Conservation (phyloP, 2,329 filamentous ascomycete genomes). For the Epichloe sp. region DNA sequence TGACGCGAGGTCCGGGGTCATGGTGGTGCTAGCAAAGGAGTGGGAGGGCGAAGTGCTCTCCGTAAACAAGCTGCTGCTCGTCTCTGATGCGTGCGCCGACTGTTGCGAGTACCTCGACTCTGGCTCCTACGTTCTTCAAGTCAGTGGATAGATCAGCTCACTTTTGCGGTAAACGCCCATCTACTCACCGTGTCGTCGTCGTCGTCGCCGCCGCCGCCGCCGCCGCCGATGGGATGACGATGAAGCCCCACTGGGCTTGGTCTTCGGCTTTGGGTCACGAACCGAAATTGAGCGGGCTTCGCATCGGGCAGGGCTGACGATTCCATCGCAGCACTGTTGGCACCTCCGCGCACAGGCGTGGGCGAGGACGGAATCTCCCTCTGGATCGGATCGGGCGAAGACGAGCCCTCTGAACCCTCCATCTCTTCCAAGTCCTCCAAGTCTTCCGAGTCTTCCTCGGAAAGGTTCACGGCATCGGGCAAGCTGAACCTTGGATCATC, state of each 20-base stretch:
- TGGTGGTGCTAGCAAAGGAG: background rate
- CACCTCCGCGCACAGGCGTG: slow-evolving; percentile 3
- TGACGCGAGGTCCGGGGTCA: background rate
- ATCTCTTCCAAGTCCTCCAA: background rate
- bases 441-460: slow-evolving; percentile 3
- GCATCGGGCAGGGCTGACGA: background rate
- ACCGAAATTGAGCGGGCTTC: background rate
- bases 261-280: background rate
- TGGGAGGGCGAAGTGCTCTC: slow-evolving; percentile 1
- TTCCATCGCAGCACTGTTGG: background rate
- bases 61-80: background rate
- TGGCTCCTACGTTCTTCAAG: background rate
- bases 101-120: background rate
- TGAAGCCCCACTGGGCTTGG: background rate
- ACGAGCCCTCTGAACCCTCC: background rate
- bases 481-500: slow-evolving; percentile 21
- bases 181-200: slow-evolving; percentile 1
- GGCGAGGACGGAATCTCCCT: slow-evolving; percentile 4
- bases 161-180: background rate
- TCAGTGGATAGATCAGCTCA: background rate
- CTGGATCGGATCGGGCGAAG: slow-evolving; percentile 3
- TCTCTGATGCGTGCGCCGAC: background rate
- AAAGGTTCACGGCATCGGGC: slow-evolving; percentile 6
- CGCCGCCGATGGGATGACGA: background rate
- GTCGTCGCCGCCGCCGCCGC: no score